Percentiles rank a stretch among this genome's conserved stretches.
These are phyloP conservation scores for Cutaneotrichosporon sp. DNA, from an alignment of 1,284 basidiomycete genomes.

Conservation along the genomic window DNA sequence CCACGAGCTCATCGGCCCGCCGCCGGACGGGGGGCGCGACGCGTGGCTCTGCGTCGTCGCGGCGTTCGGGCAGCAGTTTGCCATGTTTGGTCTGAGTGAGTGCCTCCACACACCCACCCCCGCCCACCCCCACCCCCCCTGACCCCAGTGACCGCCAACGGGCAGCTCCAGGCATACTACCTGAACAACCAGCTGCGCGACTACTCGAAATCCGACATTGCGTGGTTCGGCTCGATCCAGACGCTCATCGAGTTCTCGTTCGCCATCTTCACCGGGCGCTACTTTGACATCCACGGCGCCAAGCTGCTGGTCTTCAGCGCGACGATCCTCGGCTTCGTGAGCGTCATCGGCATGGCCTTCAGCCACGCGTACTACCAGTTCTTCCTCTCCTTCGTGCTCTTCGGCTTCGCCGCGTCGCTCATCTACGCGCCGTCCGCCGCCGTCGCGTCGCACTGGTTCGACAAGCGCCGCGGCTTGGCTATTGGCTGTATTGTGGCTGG, in stretches of 20 bases:
- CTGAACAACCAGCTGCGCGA: slow-evolving; percentile 38
- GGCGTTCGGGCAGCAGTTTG: slow-evolving; percentile 45
- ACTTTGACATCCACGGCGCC: slow-evolving; percentile 49
- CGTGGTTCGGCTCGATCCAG: slow-evolving; percentile 48
- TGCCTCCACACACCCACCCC: too few relatives aligned
- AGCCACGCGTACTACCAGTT: slow-evolving; percentile 51
- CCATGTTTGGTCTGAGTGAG: slow-evolving; percentile 49
- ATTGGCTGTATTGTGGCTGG: slow-evolving; percentile 47
- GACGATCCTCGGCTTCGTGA: slow-evolving; percentile 31
- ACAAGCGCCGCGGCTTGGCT: slow-evolving; percentile 39
- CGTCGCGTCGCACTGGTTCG: slow-evolving; percentile 50
- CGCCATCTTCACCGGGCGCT: slow-evolving; percentile 43
- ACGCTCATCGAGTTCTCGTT: slow-evolving; percentile 39
- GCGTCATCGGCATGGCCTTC: slow-evolving; percentile 47
- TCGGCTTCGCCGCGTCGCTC: slow-evolving; percentile 41
- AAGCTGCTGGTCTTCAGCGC: slow-evolving; percentile 31
- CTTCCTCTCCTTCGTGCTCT: slow-evolving; percentile 43
- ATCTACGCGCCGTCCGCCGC: slow-evolving; percentile 48
- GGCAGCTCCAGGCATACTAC: slow-evolving; percentile 46
- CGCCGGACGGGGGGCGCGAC: slow-evolving; percentile 49
- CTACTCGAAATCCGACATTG: slow-evolving; percentile 41
- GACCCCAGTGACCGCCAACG: slow-evolving; percentile 38
- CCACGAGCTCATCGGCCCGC: slow-evolving; percentile 33
- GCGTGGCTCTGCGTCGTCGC: slow-evolving; percentile 47
- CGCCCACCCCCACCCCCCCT: neutral